These are phyloP conservation scores for Diddensiella transvaalensis DNA, from an alignment of 805 yeast species.

Conservation along the genomic window DNA sequence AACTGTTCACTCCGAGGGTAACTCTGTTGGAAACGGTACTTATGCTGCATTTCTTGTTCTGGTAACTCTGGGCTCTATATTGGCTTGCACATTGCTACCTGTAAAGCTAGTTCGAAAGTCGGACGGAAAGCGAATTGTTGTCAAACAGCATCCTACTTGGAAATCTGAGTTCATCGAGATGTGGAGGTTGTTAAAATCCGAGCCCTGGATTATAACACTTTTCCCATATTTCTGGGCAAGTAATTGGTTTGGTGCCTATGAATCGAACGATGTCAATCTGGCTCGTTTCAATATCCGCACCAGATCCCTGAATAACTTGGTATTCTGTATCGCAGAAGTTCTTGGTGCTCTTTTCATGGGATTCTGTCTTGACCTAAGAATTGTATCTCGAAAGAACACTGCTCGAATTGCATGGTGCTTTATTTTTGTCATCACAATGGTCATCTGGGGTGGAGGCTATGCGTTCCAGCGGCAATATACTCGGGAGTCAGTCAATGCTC, in stretches of 20 bases:
- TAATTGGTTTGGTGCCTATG: conserved; percentile 66
- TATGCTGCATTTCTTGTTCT: conserved; percentile 52
- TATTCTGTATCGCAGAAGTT: conserved; percentile 62
- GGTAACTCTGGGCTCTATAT: conserved; percentile 44
- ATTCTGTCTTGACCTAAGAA: conserved; percentile 42
- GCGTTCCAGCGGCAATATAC: conserved; percentile 44
- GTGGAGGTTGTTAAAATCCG: conserved; percentile 36
- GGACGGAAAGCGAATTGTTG: conserved; percentile 48
- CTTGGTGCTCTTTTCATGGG: conserved; percentile 53
- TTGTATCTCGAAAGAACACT: conserved; percentile 42
- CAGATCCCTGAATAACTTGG: conserved; percentile 56
- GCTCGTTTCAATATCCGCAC: conserved; percentile 56
- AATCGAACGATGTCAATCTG: conserved; percentile 55
- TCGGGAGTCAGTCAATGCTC: conserved; percentile 35
- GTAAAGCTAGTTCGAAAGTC: conserved; percentile 45
- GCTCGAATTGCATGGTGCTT: conserved; percentile 43
- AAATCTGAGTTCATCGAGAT: conserved; percentile 44
- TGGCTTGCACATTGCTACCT: conserved; percentile 49
- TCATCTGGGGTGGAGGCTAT: conserved; percentile 59
- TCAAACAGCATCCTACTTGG: conserved; percentile 45
- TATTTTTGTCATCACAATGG: conserved; percentile 40
- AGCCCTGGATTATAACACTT: conserved; percentile 45
- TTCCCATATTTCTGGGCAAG: conserved; percentile 63
- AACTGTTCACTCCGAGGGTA: conserved; percentile 39
- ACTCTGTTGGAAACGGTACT: conserved; percentile 44